phyloP scores from a whole-genome alignment of 164 flowering plant genomes.

The Liriodendron chinense region DNA sequence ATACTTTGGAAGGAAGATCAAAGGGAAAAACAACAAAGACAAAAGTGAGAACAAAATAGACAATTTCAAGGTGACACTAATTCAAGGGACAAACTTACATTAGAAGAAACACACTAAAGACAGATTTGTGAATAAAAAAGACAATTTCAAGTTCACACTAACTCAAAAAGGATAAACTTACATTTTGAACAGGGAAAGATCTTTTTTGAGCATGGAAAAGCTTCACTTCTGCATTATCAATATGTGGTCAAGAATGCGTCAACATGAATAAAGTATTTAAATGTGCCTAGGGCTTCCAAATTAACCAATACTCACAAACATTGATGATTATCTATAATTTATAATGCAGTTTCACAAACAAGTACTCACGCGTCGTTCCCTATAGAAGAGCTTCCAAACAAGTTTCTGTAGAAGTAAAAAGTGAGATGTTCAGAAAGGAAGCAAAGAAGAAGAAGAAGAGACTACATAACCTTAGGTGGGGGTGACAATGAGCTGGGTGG shows the following conservation, averaged over 20 bases:
- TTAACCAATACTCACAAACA: too few species aligned
- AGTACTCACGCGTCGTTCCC: background rate
- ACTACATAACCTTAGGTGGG: too few species aligned
- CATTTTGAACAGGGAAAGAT: background rate
- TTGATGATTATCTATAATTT: background rate
- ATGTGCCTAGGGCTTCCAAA: too few species aligned
- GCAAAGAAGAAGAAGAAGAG: background rate
- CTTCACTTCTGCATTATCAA: background rate
- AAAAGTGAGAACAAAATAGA: too few species aligned
- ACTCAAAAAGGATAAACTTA: background rate
- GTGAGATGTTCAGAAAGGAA: background rate
- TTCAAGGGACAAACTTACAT: too few species aligned
- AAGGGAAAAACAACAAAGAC: too few species aligned
- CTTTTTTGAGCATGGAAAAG: background rate
- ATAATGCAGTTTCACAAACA: background rate
- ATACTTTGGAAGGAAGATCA: too few species aligned
- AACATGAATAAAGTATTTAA: background rate
- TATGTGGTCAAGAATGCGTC: background rate
- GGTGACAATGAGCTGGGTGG: too few species aligned
- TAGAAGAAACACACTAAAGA: too few species aligned
- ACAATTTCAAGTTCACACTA: too few species aligned
- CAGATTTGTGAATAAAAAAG: too few species aligned
- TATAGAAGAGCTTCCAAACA: slow-evolving; percentile 51
- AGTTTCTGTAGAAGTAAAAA: slow-evolving; percentile 33
- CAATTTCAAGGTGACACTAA: too few species aligned